Base-by-base conservation (phyloP, 2,329 filamentous ascomycete genomes). In the Claviceps sp. region DNA sequence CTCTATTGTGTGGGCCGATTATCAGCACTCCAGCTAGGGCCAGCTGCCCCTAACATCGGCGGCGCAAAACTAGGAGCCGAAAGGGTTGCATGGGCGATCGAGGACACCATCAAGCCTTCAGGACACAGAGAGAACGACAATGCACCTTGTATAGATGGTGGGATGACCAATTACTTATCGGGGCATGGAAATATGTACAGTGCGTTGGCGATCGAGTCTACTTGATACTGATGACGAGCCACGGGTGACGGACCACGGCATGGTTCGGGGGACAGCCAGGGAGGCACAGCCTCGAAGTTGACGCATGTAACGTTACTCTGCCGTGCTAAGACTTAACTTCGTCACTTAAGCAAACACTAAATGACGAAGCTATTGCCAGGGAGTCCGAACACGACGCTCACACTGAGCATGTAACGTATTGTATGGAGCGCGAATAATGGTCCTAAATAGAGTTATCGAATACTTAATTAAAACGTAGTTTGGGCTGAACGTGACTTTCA, bases 61-160 rank as follows among this genome's bases (percentile, higher is more conserved):
- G 86, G 86, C 0, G 85, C 85, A 3, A 77, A 86, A 56, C 62
- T 82, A 26, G 85, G 85, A 0, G 85, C 86, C 0, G 86, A 90
- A 67, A 75, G 86, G 48, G 79, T 88, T 47, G 79, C 80, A 0
- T 86, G 84, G 82, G 79, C 78, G 1, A 73, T 88, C 48, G 77
- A 85, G 57, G 80, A 85, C 55, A 61, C 79, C 2, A 49, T 68
- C 37, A 55, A 52, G 24, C 57, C 59, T 3, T 56, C 56, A 0
- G 60, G 57, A 54, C 9, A 52, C 38, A 50, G 42, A 5, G 45
- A 48, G 9, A 53, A 49, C 1, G 46, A 44, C 9, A 45, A 57
- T 6, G 14, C 37, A 9, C 3, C 46, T n/a, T 30, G 26, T 14
- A 14, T 16, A 18, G 48, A 48, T 14, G 49, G 37, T 41, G 60